Evolutionary conservation across 2,329 filamentous ascomycete species (phyloP).

Genomic region (Dichotomopilus funicola): DNA sequence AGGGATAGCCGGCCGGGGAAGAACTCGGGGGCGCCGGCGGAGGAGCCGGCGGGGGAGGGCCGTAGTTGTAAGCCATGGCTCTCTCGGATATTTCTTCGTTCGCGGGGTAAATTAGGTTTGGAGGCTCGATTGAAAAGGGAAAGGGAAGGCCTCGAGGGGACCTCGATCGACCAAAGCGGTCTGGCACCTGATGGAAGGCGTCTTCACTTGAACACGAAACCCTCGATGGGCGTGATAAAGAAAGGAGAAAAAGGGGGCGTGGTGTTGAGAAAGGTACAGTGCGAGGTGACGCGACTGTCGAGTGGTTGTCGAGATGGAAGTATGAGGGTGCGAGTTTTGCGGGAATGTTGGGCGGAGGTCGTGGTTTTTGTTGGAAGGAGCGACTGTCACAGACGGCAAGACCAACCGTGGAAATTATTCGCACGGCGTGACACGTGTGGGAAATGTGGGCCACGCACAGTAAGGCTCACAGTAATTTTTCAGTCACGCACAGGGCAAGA

Average conservation of each 20-base stretch:
- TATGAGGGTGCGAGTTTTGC: not conserved
- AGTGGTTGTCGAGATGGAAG: not conserved
- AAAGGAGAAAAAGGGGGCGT: not conserved
- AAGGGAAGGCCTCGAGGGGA: slow-evolving; percentile 9
- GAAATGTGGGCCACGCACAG: too few species aligned
- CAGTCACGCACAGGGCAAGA: too few species aligned
- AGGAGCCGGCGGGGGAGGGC: slow-evolving; percentile 46
- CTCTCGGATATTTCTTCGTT: not conserved
- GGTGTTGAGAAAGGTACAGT: not conserved
- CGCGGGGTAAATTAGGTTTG: not conserved
- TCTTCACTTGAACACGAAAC: slow-evolving; percentile 22
- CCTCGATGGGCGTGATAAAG: not conserved
- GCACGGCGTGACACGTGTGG: too few species aligned
- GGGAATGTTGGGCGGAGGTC: not conserved
- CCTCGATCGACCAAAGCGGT: not conserved
- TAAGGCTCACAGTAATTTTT: too few species aligned
- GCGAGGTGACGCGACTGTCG: not conserved
- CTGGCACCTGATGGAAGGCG: slow-evolving; percentile 8
- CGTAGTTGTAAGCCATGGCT: slow-evolving; percentile 48
- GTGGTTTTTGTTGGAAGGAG: not conserved
- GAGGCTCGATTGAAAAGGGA: not conserved
- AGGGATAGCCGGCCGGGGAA: slow-evolving; percentile 32
- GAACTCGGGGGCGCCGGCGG: slow-evolving; percentile 26
- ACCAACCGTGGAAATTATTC: too few species aligned
- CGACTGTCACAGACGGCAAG: not conserved